Percentiles rank a stretch among this genome's conserved stretches.
Evolutionary conservation across 2,329 filamentous ascomycete genomes (phyloP).

Genomic region (Cercospora beticola): DNA sequence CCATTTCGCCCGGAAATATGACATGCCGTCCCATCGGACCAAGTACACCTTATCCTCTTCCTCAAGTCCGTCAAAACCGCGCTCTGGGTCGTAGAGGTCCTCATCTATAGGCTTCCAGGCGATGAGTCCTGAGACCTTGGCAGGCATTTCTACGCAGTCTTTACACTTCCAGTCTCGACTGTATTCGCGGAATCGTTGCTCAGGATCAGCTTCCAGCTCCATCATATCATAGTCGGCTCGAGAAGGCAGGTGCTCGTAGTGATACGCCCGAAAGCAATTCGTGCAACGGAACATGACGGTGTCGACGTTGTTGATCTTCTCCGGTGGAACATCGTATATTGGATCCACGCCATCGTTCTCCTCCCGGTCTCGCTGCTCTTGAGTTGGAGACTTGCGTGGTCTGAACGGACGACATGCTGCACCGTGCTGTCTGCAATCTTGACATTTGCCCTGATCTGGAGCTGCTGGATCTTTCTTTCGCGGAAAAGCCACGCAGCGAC

Average conservation of each 20-base stretch:
- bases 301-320: slow-evolving; percentile 70
- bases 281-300: slow-evolving; percentile 82
- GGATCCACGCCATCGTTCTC: slow-evolving; percentile 80
- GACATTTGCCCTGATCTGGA: slow-evolving; percentile 71
- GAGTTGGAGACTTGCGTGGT: slow-evolving; percentile 66
- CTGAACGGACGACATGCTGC: slow-evolving; percentile 74
- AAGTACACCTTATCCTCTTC: slow-evolving; percentile 90
- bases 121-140: slow-evolving; percentile 74
- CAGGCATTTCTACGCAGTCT: slow-evolving; percentile 65
- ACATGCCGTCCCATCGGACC: slow-evolving; percentile 78
- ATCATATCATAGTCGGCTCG: slow-evolving; percentile 42
- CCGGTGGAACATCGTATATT: slow-evolving; percentile 60
- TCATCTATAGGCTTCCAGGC: slow-evolving; percentile 77
- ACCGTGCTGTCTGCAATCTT: slow-evolving; percentile 65
- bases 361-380: slow-evolving; percentile 80
- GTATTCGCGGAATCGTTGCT: slow-evolving; percentile 70
- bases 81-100: slow-evolving; percentile 55
- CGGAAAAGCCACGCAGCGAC: slow-evolving; percentile 71
- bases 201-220: slow-evolving; percentile 52
- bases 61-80: slow-evolving; percentile 55
- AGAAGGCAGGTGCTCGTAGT: slow-evolving; percentile 76
- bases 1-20: slow-evolving; percentile 83
- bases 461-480: slow-evolving; percentile 67
- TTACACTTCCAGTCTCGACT: slow-evolving; percentile 74
- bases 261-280: slow-evolving; percentile 74